These are phyloP conservation scores for Phialophora verrucosa DNA, from an alignment of 2,329 filamentous ascomycete species.

Conservation along the genomic window DNA sequence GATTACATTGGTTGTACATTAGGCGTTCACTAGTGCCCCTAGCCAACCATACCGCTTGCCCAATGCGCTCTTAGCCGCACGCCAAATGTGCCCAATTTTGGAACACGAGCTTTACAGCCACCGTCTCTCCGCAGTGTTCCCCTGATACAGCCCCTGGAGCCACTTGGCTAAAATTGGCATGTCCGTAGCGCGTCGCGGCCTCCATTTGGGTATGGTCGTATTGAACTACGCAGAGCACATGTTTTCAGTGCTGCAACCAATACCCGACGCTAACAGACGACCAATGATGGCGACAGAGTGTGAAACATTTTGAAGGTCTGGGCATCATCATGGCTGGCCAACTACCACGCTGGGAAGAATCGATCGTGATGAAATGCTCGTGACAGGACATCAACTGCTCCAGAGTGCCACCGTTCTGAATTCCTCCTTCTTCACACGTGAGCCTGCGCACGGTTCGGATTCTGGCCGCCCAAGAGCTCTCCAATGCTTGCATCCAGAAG, in stretches of 20 bases:
- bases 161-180: constrained; percentile 33
- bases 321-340: neutral
- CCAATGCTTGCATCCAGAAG: neutral
- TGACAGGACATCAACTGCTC: too few relatives aligned
- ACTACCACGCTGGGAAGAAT: neutral
- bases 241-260: neutral
- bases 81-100: constrained; percentile 25
- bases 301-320: neutral
- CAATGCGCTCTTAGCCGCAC: neutral
- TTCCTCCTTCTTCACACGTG: too few relatives aligned
- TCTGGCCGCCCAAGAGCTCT: neutral
- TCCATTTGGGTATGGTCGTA: constrained; percentile 6
- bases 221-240: neutral
- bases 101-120: constrained; percentile 22
- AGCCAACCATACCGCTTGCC: constrained; percentile 9
- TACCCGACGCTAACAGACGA: neutral
- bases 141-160: constrained; percentile 34
- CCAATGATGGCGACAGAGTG: neutral
- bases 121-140: constrained; percentile 26
- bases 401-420: too few relatives aligned
- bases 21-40: constrained; percentile 15
- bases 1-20: constrained; percentile 26
- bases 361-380: neutral
- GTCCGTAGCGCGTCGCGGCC: constrained; percentile 28
- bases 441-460: too few relatives aligned